phyloP scores from a whole-genome alignment of 75 land plant genomes.

The Sequoiadendron giganteum region DNA sequence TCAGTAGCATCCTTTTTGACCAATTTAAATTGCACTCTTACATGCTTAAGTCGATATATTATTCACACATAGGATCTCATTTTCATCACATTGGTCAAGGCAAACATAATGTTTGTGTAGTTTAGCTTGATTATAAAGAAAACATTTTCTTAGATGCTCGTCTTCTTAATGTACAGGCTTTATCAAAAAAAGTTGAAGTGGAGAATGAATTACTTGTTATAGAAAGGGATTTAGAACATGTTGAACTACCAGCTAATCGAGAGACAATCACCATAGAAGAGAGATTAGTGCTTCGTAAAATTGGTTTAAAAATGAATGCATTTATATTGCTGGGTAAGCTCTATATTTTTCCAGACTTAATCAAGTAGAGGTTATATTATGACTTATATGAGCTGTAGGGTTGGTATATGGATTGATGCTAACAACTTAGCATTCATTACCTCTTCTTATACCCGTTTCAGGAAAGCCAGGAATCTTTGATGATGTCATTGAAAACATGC shows the following conservation, averaged over 20 bases:
- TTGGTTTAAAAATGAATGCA: constrained; percentile 87
- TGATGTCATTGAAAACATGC: constrained; percentile 95
- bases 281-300: constrained; percentile 80
- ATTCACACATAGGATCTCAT: background rate
- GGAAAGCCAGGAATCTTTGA: constrained; percentile 92
- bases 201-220: constrained; percentile 54
- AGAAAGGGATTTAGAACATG: constrained; percentile 22
- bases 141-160: background rate
- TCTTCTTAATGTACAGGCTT: constrained; percentile 33
- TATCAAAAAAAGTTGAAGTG: constrained; percentile 62
- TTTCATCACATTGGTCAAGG: background rate
- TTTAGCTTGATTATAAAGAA: background rate
- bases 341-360: background rate
- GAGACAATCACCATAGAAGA: constrained; percentile 90
- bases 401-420: background rate
- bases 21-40: background rate
- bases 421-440: background rate
- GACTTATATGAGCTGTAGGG: background rate
- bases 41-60: background rate
- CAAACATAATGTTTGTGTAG: background rate
- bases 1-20: background rate
- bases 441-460: constrained; percentile 19
- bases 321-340: constrained; percentile 80
- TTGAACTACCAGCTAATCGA: constrained; percentile 29
- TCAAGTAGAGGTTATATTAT: background rate